These are phyloP conservation scores for Alternaria gansuensis DNA, from an alignment of 2,329 filamentous ascomycete genomes.

Conservation along the genomic window DNA sequence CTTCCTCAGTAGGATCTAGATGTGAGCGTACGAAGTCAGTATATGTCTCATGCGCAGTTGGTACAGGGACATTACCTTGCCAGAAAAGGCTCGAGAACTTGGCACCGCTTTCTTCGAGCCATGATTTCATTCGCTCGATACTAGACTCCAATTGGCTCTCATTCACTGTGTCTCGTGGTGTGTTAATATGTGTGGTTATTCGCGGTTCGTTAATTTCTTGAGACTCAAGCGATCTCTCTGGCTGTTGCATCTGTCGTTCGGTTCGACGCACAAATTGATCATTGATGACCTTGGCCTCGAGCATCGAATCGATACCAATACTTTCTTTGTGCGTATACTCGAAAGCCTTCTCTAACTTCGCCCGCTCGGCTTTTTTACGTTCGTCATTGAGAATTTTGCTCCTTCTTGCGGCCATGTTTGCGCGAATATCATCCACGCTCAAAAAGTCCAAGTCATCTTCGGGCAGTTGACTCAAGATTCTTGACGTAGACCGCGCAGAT, in stretches of 20 bases:
- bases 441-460: conserved; percentile 55
- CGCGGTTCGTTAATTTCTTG: conserved; percentile 1
- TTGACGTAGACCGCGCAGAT: conserved; percentile 30
- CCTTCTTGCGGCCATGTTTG: conserved; percentile 51
- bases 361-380: conserved; percentile 27
- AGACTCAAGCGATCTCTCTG: conserved; percentile 10
- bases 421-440: conserved; percentile 55
- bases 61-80: conserved; percentile 20
- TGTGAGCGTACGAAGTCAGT: too few species aligned
- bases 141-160: conserved; percentile 32
- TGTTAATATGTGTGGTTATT: neutral
- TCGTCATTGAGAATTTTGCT: conserved; percentile 19
- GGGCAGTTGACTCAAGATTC: conserved; percentile 47
- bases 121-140: conserved; percentile 42
- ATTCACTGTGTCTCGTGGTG: neutral
- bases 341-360: conserved; percentile 44
- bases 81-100: conserved; percentile 43
- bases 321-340: conserved; percentile 22
- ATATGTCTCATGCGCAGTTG: too few species aligned
- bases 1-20: conserved; percentile 39
- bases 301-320: conserved; percentile 29
- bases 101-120: conserved; percentile 40
- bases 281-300: conserved; percentile 41
- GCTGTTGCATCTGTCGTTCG: conserved; percentile 31
- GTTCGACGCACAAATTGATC: conserved; percentile 43